Percentiles rank a stretch among this genome's conserved stretches.
These are phyloP conservation scores for Leucosporidium creatinivorum DNA, from an alignment of 768 basidiomycete genomes.

Conservation along the genomic window DNA sequence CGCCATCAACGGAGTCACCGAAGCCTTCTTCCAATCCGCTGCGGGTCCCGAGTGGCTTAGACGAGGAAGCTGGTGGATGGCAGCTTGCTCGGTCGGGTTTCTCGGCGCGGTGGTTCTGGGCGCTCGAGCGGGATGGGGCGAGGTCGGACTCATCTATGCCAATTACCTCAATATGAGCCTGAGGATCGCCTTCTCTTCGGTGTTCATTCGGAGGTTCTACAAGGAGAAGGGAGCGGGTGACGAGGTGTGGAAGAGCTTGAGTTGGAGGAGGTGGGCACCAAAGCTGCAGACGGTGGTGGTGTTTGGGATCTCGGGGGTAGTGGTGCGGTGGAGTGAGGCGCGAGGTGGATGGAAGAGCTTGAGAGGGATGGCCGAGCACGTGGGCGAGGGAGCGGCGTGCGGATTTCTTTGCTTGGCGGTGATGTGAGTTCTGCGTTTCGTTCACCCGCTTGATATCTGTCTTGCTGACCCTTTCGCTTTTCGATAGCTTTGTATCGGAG, in stretches of 20 bases:
- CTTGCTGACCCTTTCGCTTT: neutral
- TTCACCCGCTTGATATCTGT: neutral
- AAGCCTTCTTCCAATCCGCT: conserved; percentile 79
- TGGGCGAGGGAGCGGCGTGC: neutral
- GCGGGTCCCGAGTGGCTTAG: conserved; percentile 62
- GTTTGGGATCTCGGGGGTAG: neutral
- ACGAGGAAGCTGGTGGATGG: conserved; percentile 66
- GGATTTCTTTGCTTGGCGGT: neutral
- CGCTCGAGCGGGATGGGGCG: conserved; percentile 49
- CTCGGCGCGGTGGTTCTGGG: conserved; percentile 49
- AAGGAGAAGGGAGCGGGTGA: neutral
- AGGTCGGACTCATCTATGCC: conserved; percentile 41
- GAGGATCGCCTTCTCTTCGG: conserved; percentile 28
- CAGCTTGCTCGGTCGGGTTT: conserved; percentile 64
- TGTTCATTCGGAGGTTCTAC: neutral
- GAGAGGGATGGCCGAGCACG: neutral
- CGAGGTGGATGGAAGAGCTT: neutral
- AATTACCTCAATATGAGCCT: conserved; percentile 37
- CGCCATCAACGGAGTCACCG: conserved; percentile 80
- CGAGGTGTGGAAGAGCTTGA: neutral
- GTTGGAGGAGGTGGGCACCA: neutral
- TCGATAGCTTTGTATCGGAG: neutral
- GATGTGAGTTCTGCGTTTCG: neutral
- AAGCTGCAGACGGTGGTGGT: neutral
- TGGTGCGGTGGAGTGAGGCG: neutral